phyloP scores from a whole-genome alignment of 371 early-diverging fungal species.

The Furculomyces boomerangus region DNA sequence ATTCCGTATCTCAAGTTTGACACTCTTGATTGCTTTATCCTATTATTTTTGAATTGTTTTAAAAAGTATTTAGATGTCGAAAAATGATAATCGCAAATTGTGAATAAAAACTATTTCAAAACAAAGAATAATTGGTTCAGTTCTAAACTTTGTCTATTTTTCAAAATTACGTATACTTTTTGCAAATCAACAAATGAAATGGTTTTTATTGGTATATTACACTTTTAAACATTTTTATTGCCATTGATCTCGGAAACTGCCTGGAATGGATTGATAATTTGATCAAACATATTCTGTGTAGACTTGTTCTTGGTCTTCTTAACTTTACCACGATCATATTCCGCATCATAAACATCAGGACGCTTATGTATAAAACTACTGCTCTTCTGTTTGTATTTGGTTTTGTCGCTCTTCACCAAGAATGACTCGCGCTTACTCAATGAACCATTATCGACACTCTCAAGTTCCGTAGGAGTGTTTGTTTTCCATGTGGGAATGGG shows the following conservation, averaged over 20 bases:
- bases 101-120: too few relatives aligned
- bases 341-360: conserved; percentile 40
- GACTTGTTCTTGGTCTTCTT: conserved; percentile 48
- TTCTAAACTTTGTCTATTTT: too few relatives aligned
- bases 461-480: not conserved
- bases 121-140: too few relatives aligned
- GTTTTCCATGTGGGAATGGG: not conserved
- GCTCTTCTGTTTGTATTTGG: not conserved
- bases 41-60: too few relatives aligned
- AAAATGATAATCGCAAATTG: too few relatives aligned
- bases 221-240: too few relatives aligned
- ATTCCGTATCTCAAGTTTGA: too few relatives aligned
- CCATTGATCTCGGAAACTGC: conserved; percentile 6
- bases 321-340: conserved; percentile 58
- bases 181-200: too few relatives aligned
- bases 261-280: conserved; percentile 19
- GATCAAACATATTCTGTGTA: conserved; percentile 6
- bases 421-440: not conserved
- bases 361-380: conserved; percentile 6
- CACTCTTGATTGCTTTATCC: too few relatives aligned
- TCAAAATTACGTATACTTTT: too few relatives aligned
- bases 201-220: too few relatives aligned
- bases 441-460: not conserved
- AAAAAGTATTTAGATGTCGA: too few relatives aligned
- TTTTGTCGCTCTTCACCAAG: not conserved